Evolutionary conservation across 371 early-diverging fungal species (phyloP).

Genomic region (Dichotomocladium elegans): DNA sequence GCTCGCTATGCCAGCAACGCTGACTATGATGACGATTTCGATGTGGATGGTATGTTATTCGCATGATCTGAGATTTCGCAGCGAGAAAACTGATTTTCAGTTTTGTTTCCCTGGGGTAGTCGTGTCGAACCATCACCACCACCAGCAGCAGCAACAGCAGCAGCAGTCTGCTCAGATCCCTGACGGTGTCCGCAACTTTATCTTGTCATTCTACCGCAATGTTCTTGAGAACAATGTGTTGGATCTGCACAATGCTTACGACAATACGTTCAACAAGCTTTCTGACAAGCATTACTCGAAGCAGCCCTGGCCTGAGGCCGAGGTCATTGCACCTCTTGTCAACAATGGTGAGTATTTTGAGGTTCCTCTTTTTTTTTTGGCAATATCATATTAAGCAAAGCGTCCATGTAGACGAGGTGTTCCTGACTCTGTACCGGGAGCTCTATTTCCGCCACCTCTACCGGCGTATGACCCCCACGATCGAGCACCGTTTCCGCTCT

Average conservation of each 20-base stretch:
- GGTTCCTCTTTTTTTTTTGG: too few relatives aligned
- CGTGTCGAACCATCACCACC: constrained; percentile 16
- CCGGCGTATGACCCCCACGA: constrained; percentile 80
- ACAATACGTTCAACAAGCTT: constrained; percentile 86
- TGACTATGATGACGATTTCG: constrained; percentile 52
- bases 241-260: constrained; percentile 87
- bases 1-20: constrained; percentile 42
- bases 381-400: neutral
- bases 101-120: neutral
- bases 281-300: constrained; percentile 91
- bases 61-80: too few relatives aligned
- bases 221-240: constrained; percentile 75
- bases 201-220: constrained; percentile 77
- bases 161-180: constrained; percentile 64
- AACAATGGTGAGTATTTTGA: constrained; percentile 72
- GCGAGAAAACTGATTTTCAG: neutral
- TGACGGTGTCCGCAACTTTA: constrained; percentile 80
- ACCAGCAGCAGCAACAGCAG: too few relatives aligned
- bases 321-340: constrained; percentile 77
- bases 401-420: constrained; percentile 66
- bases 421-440: constrained; percentile 92
- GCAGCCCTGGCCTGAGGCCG: constrained; percentile 89
- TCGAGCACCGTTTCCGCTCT: constrained; percentile 88
- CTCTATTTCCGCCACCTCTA: constrained; percentile 95
- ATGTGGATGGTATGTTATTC: constrained; percentile 32